Base-by-base conservation (phyloP, 2,329 filamentous ascomycete genomes). In the Dryadomyces sulphureus region DNA sequence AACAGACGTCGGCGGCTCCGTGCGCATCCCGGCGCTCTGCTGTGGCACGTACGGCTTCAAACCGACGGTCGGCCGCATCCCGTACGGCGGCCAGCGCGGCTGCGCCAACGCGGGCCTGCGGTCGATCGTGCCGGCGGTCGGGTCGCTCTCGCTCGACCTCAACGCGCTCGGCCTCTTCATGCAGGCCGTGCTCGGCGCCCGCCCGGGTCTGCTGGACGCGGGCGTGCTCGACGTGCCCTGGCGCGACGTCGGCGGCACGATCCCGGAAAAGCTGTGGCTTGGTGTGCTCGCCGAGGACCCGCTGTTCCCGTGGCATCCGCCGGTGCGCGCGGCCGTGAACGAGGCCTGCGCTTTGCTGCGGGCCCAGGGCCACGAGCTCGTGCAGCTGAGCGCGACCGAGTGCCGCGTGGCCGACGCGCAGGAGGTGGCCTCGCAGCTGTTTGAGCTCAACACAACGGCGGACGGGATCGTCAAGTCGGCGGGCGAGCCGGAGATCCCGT, bases 261-360 rank as follows among this genome's bases (percentile, higher is more conserved):
- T 36, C 16, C 34, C 17, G 34, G n/a, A 4, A 4, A 11, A n/a
- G 38, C 22, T 40, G 21, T 21, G 38, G 11, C 38, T 40, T 11
- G 38, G 38, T 21, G 41, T 43, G 14, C 41, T 43, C n/a, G 30
- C 32, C 30, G 41, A 36, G n/a, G 41, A 43, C 21, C 27, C 41
- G 14, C 17, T 24, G 14, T 24, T 14, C 20, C 41, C 41, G 5
- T 17, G 34, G 41, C 41, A 43, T 7, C 41, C 41, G 41, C 41
- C 41, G 5, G 41, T 38, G 17, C 6, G 8, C 6, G n/a, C 21
- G 8, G 41, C 41, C 17, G 12, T 43, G 20, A 7, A 8, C 5
- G 19, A n/a, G 30, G 41, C 41, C 9, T 17, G 17, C 12, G 32
- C 12, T 7, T 7, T 19, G 14, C 41, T 43, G 20, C 7, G 11